Base-by-base conservation (phyloP, 2,329 filamentous ascomycete genomes). In the Trichoderma koningii region DNA sequence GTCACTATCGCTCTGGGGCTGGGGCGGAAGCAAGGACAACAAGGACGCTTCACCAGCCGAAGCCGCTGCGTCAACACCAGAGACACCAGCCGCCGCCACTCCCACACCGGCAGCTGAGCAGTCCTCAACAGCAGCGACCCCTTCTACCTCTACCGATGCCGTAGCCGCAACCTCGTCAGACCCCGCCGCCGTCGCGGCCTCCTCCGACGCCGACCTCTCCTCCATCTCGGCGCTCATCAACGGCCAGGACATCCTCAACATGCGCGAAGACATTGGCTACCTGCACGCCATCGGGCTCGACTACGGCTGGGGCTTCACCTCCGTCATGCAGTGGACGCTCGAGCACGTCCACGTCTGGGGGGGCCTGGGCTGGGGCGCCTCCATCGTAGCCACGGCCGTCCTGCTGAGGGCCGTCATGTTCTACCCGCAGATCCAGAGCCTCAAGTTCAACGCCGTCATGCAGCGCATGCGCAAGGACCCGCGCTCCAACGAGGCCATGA, bases 211-310 rank as follows among this genome's bases (percentile, higher is more conserved):
- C 69, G 75, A 77, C 69, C 70, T 79, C 64, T 69, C 72, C 57
- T 69, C 73, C 45, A 73, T 78, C 57, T 70, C 73, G 68, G 72
- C 75, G 64, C 69, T 77, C 51, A 76, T 77, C 67, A 74, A 78
- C 56, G 74, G 76, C 55, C 72, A 76, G 65, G 78, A 82, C 62
- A 77, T 86, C 63, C 81, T 87, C 66, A 78, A 84, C 67, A 85
- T 92, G 68, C 87, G 90, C 42, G 90, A 94, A 72, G 82, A 87
- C 57, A 85, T 96, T 66, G 95, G 95, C 68, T 97, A 93, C 73
- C 81, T 99, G 66, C 86, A 91, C 70, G 83, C 87, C 7, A 81
- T 98, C 12, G 95, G 95, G 3, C 80, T 99, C 23, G 91, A 98
- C 71, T 98, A 89, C 72, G 93, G 94, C 73, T 93, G 82, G 80